Evolutionary conservation across 805 yeast species (phyloP).

Genomic region (Metschnikowia cubensis): DNA sequence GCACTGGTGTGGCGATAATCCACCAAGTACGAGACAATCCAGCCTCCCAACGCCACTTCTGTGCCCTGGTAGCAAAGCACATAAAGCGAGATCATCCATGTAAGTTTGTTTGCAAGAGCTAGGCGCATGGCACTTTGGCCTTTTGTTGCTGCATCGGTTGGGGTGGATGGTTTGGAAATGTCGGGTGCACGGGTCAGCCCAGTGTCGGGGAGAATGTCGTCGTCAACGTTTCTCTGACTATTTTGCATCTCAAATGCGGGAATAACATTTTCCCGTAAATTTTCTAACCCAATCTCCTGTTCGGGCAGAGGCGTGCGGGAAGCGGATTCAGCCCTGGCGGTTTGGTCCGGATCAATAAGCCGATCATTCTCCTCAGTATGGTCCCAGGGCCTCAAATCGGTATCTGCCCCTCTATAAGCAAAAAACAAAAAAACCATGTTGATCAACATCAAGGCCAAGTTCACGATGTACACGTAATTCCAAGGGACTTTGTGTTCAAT

Average conservation of each 20-base stretch:
- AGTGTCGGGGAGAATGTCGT: neutral
- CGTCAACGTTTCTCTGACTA: neutral
- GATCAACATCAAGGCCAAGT: constrained; percentile 15
- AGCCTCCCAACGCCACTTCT: constrained; percentile 23
- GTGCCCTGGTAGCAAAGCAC: constrained; percentile 21
- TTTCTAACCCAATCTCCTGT: constrained; percentile 9
- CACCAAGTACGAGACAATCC: constrained; percentile 23
- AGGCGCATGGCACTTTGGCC: constrained; percentile 9
- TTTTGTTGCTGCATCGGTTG: neutral
- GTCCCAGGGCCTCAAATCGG: constrained; percentile 18
- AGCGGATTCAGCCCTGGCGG: neutral
- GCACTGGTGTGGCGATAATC: constrained; percentile 19
- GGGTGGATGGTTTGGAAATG: too few relatives aligned
- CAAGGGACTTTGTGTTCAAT: constrained; percentile 16
- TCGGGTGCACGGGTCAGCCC: too few relatives aligned
- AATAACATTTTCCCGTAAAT: constrained; percentile 1
- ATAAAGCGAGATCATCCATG: constrained; percentile 21
- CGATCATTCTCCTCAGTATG: constrained; percentile 9
- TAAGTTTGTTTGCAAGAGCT: constrained; percentile 17
- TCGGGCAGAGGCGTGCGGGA: constrained; percentile 1
- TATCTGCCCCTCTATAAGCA: constrained; percentile 17
- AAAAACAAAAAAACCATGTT: constrained; percentile 6
- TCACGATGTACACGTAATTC: constrained; percentile 20
- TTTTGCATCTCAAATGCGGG: neutral
- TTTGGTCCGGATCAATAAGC: constrained; percentile 1